Percentiles rank a stretch among this genome's conserved stretches.
Evolutionary conservation across 2,329 filamentous ascomycete genomes (phyloP).

Genomic region (Aspergillus eucalypticola): DNA sequence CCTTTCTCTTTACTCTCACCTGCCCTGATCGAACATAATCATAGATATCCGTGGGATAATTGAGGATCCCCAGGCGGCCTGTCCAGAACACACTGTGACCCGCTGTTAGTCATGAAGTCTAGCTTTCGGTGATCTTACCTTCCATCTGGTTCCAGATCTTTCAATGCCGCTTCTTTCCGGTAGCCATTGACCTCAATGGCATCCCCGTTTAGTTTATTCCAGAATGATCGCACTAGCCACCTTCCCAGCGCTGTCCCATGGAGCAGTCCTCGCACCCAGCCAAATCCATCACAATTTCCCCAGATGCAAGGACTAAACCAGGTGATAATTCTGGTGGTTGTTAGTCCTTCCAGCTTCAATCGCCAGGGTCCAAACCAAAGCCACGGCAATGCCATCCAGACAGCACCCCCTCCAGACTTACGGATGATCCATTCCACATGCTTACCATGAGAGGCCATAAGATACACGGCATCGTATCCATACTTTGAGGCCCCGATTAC

Average conservation of each 20-base stretch:
- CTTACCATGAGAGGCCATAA: slow-evolving; percentile 6
- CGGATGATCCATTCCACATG: slow-evolving; percentile 9
- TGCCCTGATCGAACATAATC: slow-evolving; percentile 10
- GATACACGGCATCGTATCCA: slow-evolving; percentile 5
- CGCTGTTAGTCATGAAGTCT: neutral
- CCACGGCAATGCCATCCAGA: neutral
- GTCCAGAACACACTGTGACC: slow-evolving; percentile 11
- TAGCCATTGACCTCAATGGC: slow-evolving; percentile 4
- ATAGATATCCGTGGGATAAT: slow-evolving; percentile 10
- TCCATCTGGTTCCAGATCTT: slow-evolving; percentile 4
- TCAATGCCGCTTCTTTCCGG: neutral
- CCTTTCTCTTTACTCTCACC: slow-evolving; percentile 6
- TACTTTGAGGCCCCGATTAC: slow-evolving; percentile 7
- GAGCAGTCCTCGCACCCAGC: neutral
- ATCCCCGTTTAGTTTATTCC: slow-evolving; percentile 6
- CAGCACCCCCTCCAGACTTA: slow-evolving; percentile 1
- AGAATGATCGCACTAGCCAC: slow-evolving; percentile 2
- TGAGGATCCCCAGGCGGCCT: slow-evolving; percentile 9
- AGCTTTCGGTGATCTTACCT: neutral
- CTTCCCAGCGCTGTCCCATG: slow-evolving; percentile 3
- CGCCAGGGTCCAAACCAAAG: neutral
- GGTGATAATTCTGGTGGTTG: neutral
- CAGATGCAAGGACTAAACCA: slow-evolving; percentile 10
- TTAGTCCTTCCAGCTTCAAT: neutral
- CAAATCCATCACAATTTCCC: neutral